Conservation (phyloP, 2,329 filamentous ascomycete genomes). For the Cercospora canescens region DNA sequence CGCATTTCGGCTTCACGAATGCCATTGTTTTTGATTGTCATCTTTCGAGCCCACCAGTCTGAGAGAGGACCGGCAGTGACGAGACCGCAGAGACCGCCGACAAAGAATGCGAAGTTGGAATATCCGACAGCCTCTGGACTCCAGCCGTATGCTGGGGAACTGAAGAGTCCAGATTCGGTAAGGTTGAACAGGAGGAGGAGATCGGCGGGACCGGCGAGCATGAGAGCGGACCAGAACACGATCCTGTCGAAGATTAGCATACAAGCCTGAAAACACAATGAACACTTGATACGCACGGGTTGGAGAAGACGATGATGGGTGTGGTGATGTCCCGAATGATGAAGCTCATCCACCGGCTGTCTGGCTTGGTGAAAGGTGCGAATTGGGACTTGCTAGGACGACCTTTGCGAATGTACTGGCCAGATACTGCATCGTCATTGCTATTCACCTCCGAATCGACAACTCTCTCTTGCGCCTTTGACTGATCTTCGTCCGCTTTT, state of each 20-base stretch:
- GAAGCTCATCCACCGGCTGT: conserved; percentile 43
- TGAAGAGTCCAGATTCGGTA: conserved; percentile 51
- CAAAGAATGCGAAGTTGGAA: conserved; percentile 50
- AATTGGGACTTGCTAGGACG: conserved; percentile 43
- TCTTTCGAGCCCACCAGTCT: conserved; percentile 51
- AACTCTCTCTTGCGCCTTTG: conserved; percentile 33
- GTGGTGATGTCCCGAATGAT: conserved; percentile 43
- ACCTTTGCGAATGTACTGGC: conserved; percentile 34
- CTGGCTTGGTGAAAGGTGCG: conserved; percentile 39
- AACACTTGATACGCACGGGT: conserved; percentile 31
- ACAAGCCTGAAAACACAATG: no score
- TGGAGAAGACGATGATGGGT: conserved; percentile 46
- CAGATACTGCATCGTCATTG: conserved; percentile 17
- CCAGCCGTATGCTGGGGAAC: conserved; percentile 45
- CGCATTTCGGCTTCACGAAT: conserved; percentile 62
- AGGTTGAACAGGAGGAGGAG: conserved; percentile 53
- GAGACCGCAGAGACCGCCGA: conserved; percentile 46
- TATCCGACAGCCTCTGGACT: conserved; percentile 48
- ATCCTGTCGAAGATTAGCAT: conserved; percentile 27
- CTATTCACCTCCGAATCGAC: conserved; percentile 30
- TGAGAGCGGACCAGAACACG: conserved; percentile 41
- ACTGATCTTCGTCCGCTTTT: conserved; percentile 14
- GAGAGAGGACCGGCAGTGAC: conserved; percentile 57
- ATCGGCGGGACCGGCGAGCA: conserved; percentile 39
- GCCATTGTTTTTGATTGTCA: conserved; percentile 56